These are phyloP conservation scores for Podila verticillata DNA, from an alignment of 192 early-diverging fungal genomes.

Conservation along the genomic window DNA sequence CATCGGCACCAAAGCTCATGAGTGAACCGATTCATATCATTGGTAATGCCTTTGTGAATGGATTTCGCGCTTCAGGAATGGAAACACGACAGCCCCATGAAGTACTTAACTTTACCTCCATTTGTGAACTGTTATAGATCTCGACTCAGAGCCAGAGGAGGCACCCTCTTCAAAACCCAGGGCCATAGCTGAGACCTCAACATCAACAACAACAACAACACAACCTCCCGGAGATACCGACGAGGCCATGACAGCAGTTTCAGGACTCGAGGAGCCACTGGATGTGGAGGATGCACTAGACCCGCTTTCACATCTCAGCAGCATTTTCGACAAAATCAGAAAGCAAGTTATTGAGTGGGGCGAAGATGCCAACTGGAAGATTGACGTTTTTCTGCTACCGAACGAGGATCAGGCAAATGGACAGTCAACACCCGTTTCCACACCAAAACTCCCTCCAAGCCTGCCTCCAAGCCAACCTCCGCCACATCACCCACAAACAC, in stretches of 20 bases:
- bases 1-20: background rate
- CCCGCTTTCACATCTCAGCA: slow-evolving; percentile 39
- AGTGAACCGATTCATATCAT: background rate
- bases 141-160: slow-evolving; percentile 4
- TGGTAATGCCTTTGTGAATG: background rate
- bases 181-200: background rate
- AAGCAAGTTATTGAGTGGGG: slow-evolving; percentile 51
- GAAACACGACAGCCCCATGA: background rate
- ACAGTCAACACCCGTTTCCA: background rate
- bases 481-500: background rate
- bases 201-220: background rate
- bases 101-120: background rate
- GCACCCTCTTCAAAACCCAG: background rate
- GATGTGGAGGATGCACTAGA: slow-evolving; percentile 27
- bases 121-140: background rate
- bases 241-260: background rate
- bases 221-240: background rate
- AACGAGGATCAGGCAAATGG: slow-evolving; percentile 23
- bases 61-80: background rate
- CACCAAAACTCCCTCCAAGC: background rate
- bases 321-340: slow-evolving; percentile 49
- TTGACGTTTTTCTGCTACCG: slow-evolving; percentile 46
- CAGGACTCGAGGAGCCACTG: background rate
- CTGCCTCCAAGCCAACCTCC: background rate
- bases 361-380: slow-evolving; percentile 50